phyloP scores from a whole-genome alignment of 495 filamentous ascomycete species.

The Tetracladium setigerum region DNA sequence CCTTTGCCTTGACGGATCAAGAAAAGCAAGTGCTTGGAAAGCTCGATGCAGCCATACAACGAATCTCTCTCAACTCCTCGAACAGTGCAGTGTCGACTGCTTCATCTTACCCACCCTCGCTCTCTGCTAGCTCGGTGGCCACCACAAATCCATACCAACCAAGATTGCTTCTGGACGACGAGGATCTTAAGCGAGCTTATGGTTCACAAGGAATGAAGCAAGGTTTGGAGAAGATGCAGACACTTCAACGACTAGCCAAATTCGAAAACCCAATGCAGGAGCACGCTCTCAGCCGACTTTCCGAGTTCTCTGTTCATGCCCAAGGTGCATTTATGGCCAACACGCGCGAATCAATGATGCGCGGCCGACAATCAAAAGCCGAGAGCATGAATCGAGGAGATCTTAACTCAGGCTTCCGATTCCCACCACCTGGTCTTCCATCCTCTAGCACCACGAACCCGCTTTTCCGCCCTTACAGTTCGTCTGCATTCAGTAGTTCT shows the following conservation, averaged over 20 bases:
- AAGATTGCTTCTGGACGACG: no score
- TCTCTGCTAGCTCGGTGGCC: no score
- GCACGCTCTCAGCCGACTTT: slow-evolving; percentile 9
- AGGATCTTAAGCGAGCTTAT: background rate
- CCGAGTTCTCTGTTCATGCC: slow-evolving; percentile 8
- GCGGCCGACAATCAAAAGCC: background rate
- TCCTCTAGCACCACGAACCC: slow-evolving; percentile 7
- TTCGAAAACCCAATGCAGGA: slow-evolving; percentile 17
- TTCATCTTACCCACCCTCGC: no score
- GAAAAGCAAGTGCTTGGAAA: background rate
- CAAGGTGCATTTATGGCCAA: background rate
- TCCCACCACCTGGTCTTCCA: slow-evolving; percentile 14
- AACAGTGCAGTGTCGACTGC: no score
- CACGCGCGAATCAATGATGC: background rate
- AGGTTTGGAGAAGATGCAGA: slow-evolving; percentile 21
- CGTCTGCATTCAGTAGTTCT: background rate
- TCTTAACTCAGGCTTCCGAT: slow-evolving; percentile 11
- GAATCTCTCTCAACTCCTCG: no score
- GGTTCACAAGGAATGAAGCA: background rate
- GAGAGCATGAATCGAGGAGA: background rate
- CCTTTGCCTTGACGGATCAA: background rate
- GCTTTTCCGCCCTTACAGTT: slow-evolving; percentile 1
- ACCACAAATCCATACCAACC: no score
- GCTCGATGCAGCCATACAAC: background rate
- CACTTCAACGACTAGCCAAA: slow-evolving; percentile 16